These are phyloP conservation scores for Pleurotus giganteus DNA, from an alignment of 768 basidiomycete species.

Conservation along the genomic window DNA sequence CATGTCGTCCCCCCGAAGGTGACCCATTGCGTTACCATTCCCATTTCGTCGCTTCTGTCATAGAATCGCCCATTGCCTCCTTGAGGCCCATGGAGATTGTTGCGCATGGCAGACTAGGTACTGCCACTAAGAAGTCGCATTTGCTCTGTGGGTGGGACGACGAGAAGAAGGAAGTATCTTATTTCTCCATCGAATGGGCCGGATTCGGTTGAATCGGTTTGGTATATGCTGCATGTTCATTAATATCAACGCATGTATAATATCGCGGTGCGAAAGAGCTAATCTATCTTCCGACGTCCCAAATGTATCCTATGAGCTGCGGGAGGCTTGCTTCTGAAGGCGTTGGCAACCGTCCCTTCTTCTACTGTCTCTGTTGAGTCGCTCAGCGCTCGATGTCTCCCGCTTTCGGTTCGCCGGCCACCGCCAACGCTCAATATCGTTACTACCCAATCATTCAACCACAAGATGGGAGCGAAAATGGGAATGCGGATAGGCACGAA, in stretches of 20 bases:
- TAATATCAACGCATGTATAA: conserved; percentile 3
- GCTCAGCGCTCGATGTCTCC: conserved; percentile 29
- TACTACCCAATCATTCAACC: conserved; percentile 72
- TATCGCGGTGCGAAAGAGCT: conserved; percentile 12
- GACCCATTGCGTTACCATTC: conserved; percentile 97
- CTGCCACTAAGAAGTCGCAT: conserved; percentile 96
- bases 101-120: conserved; percentile 92
- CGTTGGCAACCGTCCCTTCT: conserved; percentile 44
- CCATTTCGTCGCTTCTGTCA: conserved; percentile 86
- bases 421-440: conserved; percentile 57
- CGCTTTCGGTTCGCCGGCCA: conserved; percentile 10
- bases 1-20: conserved; percentile 41
- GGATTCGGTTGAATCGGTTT: conserved; percentile 64
- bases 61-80: conserved; percentile 55
- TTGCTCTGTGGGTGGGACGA: conserved; percentile 89
- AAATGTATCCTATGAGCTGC: conserved; percentile 32
- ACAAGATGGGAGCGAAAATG: conserved; percentile 70
- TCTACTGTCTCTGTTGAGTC: conserved; percentile 60
- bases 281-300: conserved; percentile 49
- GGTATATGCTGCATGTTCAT: neutral
- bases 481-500: conserved; percentile 79
- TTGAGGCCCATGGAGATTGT: conserved; percentile 92
- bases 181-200: conserved; percentile 87
- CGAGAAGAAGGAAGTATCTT: conserved; percentile 58
- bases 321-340: conserved; percentile 17